Base-by-base conservation (phyloP, 2,329 filamentous ascomycete species). In the Fusarium guadeloupense region DNA sequence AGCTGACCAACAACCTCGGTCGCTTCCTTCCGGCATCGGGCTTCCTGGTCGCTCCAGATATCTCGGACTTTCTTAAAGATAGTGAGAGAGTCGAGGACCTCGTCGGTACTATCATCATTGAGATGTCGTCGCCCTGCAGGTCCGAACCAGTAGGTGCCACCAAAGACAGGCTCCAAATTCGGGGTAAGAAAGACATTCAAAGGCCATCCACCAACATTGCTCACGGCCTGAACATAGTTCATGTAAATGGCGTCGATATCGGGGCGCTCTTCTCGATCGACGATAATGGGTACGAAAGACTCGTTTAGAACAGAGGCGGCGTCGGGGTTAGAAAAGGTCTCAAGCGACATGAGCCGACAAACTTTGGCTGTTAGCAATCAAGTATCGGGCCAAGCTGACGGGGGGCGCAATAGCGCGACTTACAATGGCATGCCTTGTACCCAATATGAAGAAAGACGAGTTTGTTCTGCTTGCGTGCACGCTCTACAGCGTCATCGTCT, bases 201-300 rank as follows among this genome's bases (percentile, higher is more conserved):
- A 1, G 95, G 95, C 93, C 95, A 98, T 33, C 95, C 95, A 9
- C 93, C 94, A 2, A 86, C 89, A 17, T 91, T 93, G 54, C 90
- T 96, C 10, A 95, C 94, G 2, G 94, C 94, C 74, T 97, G 93
- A 34, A 97, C 89, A 75, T 97, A 99, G 78, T 97, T 97, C 92
- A 97, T 97, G 75, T 98, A 98, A 64, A 98, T 93, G 59, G 91
- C 88, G 72, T 99, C 95, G 63, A 98, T 87, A 72, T 98, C 93
- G 9, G 94, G 94, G 21, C 94, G 88, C 76, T 97, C 92, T 76
- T 99, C 95, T 57, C 93, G 87, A 76, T 99, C 95, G 70, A 98
- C 86, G 69, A 97, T 90, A 74, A 98, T 88, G 5, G 95, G 94
- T 38, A 99, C 87, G 75, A 98, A 99, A 53, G 87, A 85, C 58